Evolutionary conservation across 305 asterid genomes (phyloP), one percentile per base, ranked within the genome.

Genomic region (Salvia sclarea): DNA sequence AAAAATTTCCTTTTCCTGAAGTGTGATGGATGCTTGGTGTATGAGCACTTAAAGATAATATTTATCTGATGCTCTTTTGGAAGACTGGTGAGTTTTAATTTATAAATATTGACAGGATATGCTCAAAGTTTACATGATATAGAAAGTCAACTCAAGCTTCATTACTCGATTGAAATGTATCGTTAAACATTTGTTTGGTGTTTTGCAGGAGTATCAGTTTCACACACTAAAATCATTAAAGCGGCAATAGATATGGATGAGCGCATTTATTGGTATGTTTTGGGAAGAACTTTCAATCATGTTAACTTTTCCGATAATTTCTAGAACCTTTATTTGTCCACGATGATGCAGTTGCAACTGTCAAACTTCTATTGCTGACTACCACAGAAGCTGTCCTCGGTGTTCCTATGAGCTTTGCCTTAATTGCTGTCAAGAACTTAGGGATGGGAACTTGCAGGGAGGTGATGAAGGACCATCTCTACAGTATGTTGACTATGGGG

Each of bases 361-460:
- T 76, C 79, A 49, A 67, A 84, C 95, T 17, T 85, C 92, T 33
- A 83, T 89, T 65, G 76, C 71, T 67, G 92, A 89, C 71, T 82
- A 69, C 40, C 90, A 85, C 66, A 61, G 96, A 78, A 85, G 83
- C 71, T 89, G 96, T 63, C 76, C 85, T 45, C 31, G 2, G 17
- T 89, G 96, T 64, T 79, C 78, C 77, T 89, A 76, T 80, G 90
- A 89, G 47, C 84, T 89, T 18, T 89, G 96, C 66, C 90, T 89
- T 59, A 73, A 18, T 44, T 89, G 96, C 76, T 87, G 90, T 70
- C 77, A 41, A 67, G 95, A 89, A 74, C 72, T 89, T 44, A 78
- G 96, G 67, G 74, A 78, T 35, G 91, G 91, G 30, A 30, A 43
- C 54, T 71, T 85, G 16, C 77, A 64, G 72, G 89, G 84, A 54